phyloP scores from a whole-genome alignment of 306 rosid genomes.

The Argentina anserina region DNA sequence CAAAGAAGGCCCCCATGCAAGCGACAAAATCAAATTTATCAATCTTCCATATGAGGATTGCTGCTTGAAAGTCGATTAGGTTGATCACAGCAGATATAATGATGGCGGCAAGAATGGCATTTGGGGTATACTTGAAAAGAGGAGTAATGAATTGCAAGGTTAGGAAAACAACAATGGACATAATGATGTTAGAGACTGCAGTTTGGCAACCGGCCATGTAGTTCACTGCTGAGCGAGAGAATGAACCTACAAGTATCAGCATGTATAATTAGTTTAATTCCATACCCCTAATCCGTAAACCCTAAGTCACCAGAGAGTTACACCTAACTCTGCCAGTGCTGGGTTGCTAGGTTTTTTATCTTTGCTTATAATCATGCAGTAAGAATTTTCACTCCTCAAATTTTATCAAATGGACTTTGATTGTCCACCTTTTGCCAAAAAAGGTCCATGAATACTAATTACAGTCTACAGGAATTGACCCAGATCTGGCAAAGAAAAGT shows the following conservation, averaged over 20 bases:
- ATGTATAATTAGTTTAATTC: conserved; percentile 19
- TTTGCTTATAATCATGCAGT: neutral
- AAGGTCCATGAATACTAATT: neutral
- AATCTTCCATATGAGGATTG: conserved; percentile 80
- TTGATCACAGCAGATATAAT: conserved; percentile 84
- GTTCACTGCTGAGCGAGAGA: conserved; percentile 93
- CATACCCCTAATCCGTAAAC: neutral
- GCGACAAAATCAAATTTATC: conserved; percentile 91
- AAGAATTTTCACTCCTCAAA: neutral
- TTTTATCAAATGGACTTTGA: neutral
- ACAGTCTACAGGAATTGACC: neutral
- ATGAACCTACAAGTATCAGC: conserved; percentile 61
- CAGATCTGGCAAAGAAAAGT: neutral
- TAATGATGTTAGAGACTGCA: conserved; percentile 84
- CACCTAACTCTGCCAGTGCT: neutral
- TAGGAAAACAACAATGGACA: conserved; percentile 76
- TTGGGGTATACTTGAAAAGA: conserved; percentile 90
- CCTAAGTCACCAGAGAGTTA: neutral
- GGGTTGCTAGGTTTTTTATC: neutral
- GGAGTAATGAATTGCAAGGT: conserved; percentile 84
- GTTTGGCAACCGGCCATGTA: conserved; percentile 91
- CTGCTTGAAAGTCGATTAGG: conserved; percentile 80
- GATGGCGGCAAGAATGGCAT: conserved; percentile 84
- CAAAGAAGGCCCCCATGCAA: conserved; percentile 96
- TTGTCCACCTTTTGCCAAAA: neutral